Conservation (phyloP, 495 filamentous ascomycete species). For the Trichoderma gamsii region DNA sequence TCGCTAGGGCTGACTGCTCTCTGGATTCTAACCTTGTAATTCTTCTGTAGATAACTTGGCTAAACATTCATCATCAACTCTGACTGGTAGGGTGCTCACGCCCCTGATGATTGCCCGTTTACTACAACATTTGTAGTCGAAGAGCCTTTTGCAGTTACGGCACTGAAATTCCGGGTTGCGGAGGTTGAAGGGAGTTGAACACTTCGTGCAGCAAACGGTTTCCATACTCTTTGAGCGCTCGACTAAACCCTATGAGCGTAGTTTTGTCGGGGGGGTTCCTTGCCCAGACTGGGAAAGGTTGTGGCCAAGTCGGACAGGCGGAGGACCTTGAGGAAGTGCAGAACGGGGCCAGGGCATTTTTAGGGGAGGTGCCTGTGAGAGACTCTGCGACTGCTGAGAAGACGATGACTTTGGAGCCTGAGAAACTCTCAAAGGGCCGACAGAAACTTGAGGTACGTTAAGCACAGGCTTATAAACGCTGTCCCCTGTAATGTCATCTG, state of each 20-base stretch:
- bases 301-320: background rate
- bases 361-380: background rate
- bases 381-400: background rate
- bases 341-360: background rate
- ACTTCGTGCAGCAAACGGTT: background rate
- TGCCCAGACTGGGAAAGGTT: background rate
- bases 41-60: background rate
- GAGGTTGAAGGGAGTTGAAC: background rate
- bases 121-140: background rate
- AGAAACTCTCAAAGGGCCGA: background rate
- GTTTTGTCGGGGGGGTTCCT: background rate
- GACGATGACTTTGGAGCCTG: background rate
- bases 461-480: background rate
- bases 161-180: background rate
- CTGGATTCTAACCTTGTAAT: background rate
- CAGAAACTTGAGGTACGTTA: background rate
- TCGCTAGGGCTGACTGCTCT: background rate
- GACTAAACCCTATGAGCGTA: background rate
- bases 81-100: background rate
- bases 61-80: background rate
- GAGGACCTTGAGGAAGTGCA: background rate
- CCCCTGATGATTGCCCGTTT: background rate
- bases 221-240: background rate
- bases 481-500: background rate
- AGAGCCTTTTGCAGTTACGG: background rate